Percentiles rank a stretch among this genome's conserved stretches.
phyloP scores from a whole-genome alignment of 75 land plant genomes.

The Azolla pinnata region DNA sequence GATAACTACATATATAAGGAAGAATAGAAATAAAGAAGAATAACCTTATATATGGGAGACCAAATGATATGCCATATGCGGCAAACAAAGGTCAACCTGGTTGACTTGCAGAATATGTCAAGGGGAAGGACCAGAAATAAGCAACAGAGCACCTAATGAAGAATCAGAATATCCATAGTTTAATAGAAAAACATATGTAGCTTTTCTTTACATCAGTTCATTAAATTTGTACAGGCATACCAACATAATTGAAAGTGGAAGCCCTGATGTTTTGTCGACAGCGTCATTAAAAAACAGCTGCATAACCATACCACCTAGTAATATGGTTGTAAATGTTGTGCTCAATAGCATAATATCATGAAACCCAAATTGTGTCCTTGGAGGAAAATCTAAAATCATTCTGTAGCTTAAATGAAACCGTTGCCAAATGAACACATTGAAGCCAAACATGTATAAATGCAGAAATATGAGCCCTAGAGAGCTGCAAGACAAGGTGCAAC shows the following conservation, averaged over 20 bases:
- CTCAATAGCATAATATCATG: conserved; percentile 29
- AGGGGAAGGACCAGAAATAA: conserved; percentile 14
- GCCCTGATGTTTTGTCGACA: neutral
- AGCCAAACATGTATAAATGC: conserved; percentile 42
- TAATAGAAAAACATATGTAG: neutral
- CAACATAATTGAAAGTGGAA: conserved; percentile 20
- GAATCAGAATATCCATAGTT: neutral
- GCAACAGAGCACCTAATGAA: conserved; percentile 6
- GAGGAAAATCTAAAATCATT: conserved; percentile 36
- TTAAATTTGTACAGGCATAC: neutral
- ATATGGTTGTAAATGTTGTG: conserved; percentile 25
- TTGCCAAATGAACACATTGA: conserved; percentile 35
- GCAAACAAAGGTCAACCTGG: conserved; percentile 12
- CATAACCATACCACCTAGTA: conserved; percentile 20
- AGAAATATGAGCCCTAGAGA: conserved; percentile 23
- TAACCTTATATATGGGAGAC: conserved; percentile 26
- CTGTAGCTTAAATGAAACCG: conserved; percentile 34
- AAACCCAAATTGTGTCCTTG: conserved; percentile 19
- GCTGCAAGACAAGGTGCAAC: too few species aligned
- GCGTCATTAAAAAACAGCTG: conserved; percentile 18
- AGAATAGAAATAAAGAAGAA: neutral
- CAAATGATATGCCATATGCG: conserved; percentile 16
- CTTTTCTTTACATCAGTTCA: neutral
- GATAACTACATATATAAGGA: neutral
- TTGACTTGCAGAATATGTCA: conserved; percentile 18